Evolutionary conservation across 805 yeast genomes (phyloP), one percentile per base, ranked within the genome.

Genomic region (Cyberlindnera saturnus): DNA sequence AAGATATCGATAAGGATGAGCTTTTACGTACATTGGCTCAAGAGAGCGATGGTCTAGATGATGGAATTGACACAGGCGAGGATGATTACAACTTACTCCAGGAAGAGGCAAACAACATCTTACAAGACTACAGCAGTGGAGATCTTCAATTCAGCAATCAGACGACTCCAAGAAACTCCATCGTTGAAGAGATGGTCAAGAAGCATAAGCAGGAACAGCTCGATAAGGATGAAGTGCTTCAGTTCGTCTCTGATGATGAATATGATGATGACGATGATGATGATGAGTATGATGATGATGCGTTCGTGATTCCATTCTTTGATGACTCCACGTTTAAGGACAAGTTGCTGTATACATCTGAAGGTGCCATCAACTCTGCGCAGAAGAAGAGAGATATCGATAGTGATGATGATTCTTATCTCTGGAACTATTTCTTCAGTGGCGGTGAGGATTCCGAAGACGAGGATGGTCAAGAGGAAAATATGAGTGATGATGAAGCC

Each of bases 341-440:
- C n/a, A 48, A 43, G 33, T 37, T 50, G 20, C 42, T 50, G 16
- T 42, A 39, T 44, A 41, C 47, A 11, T 37, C 48, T 5, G 48
- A 52, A 37, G 50, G 49, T 6, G 45, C 43, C n/a, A 41, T 47
- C 17, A 40, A 40, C 17, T 31, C 26, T n/a, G 14, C 36, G 7
- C 33, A 41, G 8, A 32, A 36, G 8, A 16, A 38, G 11, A 41
- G 37, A n/a, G 40, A 38, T n/a, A 45, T 38, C 16, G 53, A 51
- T 39, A 52, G 57, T 37, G 65, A 63, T 17, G 89, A 81, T 57
- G 90, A 84, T 55, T 71, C 84, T 4, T 81, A 83, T 54, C 65
- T 86, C 34, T 78, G 89, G 81, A 82, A 82, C 57, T 84, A 85
- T 61, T 82, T 85, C 51, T 81, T 86, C 59, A 69, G 74, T 18